Evolutionary conservation across 176 grass and related monocot species (phyloP).

Genomic region (Saccharum officinarum): DNA sequence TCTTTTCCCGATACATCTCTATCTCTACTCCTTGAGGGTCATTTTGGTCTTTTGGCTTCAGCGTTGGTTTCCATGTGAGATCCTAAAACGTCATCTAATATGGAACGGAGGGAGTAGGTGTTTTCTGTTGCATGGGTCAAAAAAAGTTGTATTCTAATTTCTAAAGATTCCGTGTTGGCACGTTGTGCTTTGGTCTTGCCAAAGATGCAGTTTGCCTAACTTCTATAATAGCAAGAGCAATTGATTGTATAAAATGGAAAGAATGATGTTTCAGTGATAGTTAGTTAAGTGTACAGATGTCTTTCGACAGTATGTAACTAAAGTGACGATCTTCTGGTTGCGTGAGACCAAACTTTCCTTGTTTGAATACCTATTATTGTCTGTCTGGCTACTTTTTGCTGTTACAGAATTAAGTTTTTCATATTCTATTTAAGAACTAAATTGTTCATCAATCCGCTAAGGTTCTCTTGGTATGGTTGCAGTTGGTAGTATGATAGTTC

Average conservation of each 20-base stretch:
- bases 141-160: background rate
- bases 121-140: background rate
- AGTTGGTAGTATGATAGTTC: background rate
- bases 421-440: background rate
- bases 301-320: background rate
- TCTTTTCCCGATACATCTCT: no score
- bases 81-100: no score
- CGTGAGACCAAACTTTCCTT: background rate
- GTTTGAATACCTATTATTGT: background rate
- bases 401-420: background rate
- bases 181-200: background rate
- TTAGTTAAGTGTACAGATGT: background rate
- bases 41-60: no score
- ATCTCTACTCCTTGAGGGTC: no score
- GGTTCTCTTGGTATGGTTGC: background rate
- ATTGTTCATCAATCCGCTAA: background rate
- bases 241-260: background rate
- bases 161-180: background rate
- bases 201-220: background rate
- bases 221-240: background rate
- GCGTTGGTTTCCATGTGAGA: no score
- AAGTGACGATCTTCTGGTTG: background rate
- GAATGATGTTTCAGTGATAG: background rate
- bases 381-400: background rate
- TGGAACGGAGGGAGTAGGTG: background rate